Evolutionary conservation across 306 rosid genomes (phyloP).

Genomic region (Nissolia schottii): DNA sequence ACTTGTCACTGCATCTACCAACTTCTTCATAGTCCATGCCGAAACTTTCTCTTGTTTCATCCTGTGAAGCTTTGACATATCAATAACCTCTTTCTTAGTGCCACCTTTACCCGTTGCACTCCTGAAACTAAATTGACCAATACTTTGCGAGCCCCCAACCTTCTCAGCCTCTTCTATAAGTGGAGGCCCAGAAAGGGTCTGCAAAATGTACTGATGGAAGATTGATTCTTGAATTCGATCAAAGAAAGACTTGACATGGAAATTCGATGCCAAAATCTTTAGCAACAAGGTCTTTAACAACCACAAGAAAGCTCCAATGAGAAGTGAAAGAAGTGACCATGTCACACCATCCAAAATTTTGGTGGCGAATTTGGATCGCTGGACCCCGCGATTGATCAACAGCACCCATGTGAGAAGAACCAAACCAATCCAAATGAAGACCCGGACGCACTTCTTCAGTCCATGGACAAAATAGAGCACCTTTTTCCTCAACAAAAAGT

Average conservation of each 20-base stretch:
- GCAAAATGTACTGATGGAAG: slow-evolving; percentile 76
- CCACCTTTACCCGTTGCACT: slow-evolving; percentile 42
- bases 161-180: slow-evolving; percentile 62
- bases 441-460: slow-evolving; percentile 68
- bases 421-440: slow-evolving; percentile 65
- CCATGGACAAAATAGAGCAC: slow-evolving; percentile 94
- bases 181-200: slow-evolving; percentile 74
- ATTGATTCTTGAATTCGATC: slow-evolving; percentile 89
- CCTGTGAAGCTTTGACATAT: slow-evolving; percentile 64
- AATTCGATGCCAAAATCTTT: slow-evolving; percentile 69
- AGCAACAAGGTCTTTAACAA: slow-evolving; percentile 57
- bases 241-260: slow-evolving; percentile 79
- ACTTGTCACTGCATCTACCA: slow-evolving; percentile 74
- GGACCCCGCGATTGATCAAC: slow-evolving; percentile 46
- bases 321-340: slow-evolving; percentile 66
- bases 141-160: slow-evolving; percentile 39
- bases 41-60: slow-evolving; percentile 90
- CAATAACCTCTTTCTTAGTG: slow-evolving; percentile 53
- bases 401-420: slow-evolving; percentile 70
- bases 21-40: slow-evolving; percentile 92
- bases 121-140: slow-evolving; percentile 66
- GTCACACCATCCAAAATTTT: slow-evolving; percentile 51
- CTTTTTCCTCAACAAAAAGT: slow-evolving; percentile 74
- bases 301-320: slow-evolving; percentile 76
- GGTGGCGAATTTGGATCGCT: slow-evolving; percentile 38